Conservation (phyloP, 768 basidiomycete genomes). For the Lactarius trivialis region DNA sequence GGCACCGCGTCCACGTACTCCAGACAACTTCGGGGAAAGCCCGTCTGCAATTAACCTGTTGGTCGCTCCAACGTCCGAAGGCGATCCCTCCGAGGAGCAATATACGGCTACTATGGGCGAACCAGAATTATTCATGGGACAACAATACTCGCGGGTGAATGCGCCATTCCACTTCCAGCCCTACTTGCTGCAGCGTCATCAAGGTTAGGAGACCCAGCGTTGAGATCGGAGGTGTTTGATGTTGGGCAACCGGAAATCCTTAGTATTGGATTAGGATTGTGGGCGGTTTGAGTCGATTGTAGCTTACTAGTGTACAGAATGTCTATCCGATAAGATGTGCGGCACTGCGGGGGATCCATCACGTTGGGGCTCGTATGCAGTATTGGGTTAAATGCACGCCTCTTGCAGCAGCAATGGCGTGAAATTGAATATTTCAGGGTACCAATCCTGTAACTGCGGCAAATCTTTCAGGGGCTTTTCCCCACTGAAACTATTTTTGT, state of each 20-base stretch:
- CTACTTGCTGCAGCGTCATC: neutral
- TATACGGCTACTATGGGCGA: neutral
- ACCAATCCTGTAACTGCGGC: too few species aligned
- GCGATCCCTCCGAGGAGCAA: neutral
- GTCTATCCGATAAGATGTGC: neutral
- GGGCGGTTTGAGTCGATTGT: neutral
- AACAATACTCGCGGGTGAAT: neutral
- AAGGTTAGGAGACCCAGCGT: neutral
- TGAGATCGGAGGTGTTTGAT: neutral
- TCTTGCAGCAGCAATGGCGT: too few species aligned
- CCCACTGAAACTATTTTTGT: too few species aligned
- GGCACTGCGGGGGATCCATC: neutral
- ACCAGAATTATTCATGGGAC: neutral
- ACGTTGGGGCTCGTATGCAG: neutral
- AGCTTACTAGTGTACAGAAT: neutral
- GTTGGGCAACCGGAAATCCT: neutral
- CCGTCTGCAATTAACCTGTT: neutral
- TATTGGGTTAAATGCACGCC: too few species aligned
- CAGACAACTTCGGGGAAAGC: neutral
- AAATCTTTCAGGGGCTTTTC: too few species aligned
- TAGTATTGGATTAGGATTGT: neutral
- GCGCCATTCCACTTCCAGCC: neutral
- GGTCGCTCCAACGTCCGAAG: neutral
- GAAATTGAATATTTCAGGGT: too few species aligned
- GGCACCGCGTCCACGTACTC: neutral